Conservation (phyloP, 306 rosid species). For the Cyclanthera cordifolia region DNA sequence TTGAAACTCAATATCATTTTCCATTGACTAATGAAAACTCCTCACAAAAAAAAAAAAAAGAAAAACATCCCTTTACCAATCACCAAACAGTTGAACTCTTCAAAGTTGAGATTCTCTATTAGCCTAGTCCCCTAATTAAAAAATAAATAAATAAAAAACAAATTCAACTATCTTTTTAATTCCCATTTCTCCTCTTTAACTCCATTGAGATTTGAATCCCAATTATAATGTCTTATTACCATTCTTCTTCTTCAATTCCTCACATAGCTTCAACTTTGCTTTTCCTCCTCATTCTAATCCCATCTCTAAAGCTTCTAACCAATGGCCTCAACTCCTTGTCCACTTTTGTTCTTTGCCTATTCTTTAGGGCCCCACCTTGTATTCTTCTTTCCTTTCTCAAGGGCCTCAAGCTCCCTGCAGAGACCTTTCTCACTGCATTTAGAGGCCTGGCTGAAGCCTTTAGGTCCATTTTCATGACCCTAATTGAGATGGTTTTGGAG, state of each 20-base stretch:
- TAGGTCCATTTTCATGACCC: background rate
- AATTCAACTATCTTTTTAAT: too few species aligned
- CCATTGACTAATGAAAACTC: too few species aligned
- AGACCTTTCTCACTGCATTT: background rate
- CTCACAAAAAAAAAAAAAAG: too few species aligned
- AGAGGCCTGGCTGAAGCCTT: background rate
- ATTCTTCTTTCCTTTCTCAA: background rate
- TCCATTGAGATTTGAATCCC: background rate
- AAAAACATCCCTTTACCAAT: too few species aligned
- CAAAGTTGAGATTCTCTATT: too few species aligned
- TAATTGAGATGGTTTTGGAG: background rate
- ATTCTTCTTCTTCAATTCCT: background rate
- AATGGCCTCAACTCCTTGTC: slow-evolving; percentile 3
- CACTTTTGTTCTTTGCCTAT: background rate
- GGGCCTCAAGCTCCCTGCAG: background rate
- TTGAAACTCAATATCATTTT: too few species aligned
- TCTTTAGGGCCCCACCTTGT: background rate
- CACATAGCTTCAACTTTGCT: background rate
- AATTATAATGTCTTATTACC: background rate
- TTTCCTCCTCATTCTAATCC: background rate
- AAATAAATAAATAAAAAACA: too few species aligned
- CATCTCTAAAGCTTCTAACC: background rate
- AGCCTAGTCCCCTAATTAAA: too few species aligned
- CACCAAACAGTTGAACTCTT: too few species aligned
- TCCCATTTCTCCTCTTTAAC: too few species aligned